phyloP scores from a whole-genome alignment of 192 early-diverging fungal genomes.

The Rhizophagus sp. region DNA sequence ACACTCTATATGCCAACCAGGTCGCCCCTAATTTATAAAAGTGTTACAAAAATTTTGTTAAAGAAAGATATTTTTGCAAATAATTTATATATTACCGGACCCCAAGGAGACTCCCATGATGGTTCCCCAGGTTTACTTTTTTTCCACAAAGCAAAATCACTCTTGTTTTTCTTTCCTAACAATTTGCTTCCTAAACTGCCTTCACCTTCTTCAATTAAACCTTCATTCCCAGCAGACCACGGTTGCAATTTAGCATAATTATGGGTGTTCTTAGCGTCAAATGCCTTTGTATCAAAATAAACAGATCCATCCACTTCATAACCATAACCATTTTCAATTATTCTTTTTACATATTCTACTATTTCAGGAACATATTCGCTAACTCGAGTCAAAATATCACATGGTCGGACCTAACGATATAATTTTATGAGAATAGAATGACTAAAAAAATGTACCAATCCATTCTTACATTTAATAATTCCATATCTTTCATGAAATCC shows the following conservation, averaged over 20 bases:
- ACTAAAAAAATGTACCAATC: slow-evolving; percentile 12
- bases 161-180: slow-evolving; percentile 64
- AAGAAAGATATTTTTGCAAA: not conserved
- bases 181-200: slow-evolving; percentile 74
- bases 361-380: slow-evolving; percentile 98
- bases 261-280: slow-evolving; percentile 80
- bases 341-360: slow-evolving; percentile 83
- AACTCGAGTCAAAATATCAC: slow-evolving; percentile 90
- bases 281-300: slow-evolving; percentile 89
- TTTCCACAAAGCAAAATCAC: slow-evolving; percentile 99
- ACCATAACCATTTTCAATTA: slow-evolving; percentile 94
- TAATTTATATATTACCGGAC: slow-evolving; percentile 35
- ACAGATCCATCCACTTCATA: slow-evolving; percentile 92
- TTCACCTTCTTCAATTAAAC: slow-evolving; percentile 88
- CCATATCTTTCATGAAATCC: slow-evolving; percentile 93
- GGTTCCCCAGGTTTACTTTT: slow-evolving; percentile 92
- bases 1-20: slow-evolving; percentile 99
- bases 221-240: slow-evolving; percentile 77
- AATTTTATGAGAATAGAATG: slow-evolving; percentile 13
- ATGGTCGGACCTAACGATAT: slow-evolving; percentile 60
- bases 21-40: slow-evolving; percentile 64
- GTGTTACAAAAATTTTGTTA: not conserved
- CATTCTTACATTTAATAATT: slow-evolving; percentile 71
- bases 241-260: slow-evolving; percentile 95
- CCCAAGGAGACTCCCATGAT: slow-evolving; percentile 92